Base-by-base conservation (phyloP, 2,329 filamentous ascomycete species). In the Hymenoscyphus salicellus region DNA sequence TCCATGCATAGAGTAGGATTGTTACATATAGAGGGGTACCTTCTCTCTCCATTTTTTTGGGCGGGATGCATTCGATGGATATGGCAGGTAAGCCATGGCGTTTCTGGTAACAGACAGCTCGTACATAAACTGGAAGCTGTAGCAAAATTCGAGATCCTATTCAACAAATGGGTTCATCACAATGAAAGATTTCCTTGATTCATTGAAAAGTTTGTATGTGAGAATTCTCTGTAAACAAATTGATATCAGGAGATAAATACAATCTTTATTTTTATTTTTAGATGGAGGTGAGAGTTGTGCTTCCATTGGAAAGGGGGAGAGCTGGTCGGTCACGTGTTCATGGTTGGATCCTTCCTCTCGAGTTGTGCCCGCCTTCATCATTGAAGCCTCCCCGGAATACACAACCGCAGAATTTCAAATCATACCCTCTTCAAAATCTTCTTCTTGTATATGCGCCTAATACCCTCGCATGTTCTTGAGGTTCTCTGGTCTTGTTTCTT, bases 81-180 rank as follows among this genome's bases (percentile, higher is more conserved):
- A 52, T 52, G 46, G 20, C 20, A 14, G 20, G 20, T 23, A 52
- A 52, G 46, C 46, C 46, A 52, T 52, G 46, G 46, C 46, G 46
- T 52, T 52, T 23, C 46, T 52, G 46, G 46, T 52, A 11, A 52
- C 46, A 52, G 43, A 23, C 46, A 52, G 46, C 46, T 52, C 20
- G 20, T 52, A 52, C 46, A 52, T 26, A 26, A 52, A 23, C 36
- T 52, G 46, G 23, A 52, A 23, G 46, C 46, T 58, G 57, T 58
- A 38, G 33, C 57, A 58, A 41, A 33, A 32, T 56, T 56, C 55
- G 55, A 32, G 55, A 32, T 33, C 30, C 28, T 56, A 56, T n/a
- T 56, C 36, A 38, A 17, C 36, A 38, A 17, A 30, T 17, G 55
- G 28, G 11, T 28, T 56, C 55, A 56, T 56, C 55, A 56, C 26